Conservation (phyloP, 148 eudicot genomes). For the Amaranthus palmeri region DNA sequence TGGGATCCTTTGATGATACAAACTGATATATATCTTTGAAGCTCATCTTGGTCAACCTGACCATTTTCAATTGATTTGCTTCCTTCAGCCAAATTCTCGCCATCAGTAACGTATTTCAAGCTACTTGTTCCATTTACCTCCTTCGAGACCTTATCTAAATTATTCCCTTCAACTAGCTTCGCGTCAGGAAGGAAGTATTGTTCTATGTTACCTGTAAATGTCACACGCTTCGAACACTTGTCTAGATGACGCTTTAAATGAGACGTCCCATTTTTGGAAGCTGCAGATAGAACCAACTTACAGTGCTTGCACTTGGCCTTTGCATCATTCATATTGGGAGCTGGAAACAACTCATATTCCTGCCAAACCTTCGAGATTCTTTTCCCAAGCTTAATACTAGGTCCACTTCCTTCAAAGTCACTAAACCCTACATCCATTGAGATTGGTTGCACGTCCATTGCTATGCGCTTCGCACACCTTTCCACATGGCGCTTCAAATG, state of each 20-base stretch:
- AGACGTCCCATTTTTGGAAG: conserved; percentile 49
- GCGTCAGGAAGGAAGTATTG: conserved; percentile 16
- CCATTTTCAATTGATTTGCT: conserved; percentile 14
- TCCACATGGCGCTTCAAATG: conserved; percentile 48
- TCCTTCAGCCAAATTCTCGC: conserved; percentile 29
- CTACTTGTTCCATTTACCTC: conserved; percentile 9
- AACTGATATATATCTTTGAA: conserved; percentile 30
- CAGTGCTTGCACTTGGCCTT: conserved; percentile 52
- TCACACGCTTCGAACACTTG: conserved; percentile 37
- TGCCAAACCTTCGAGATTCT: conserved; percentile 44
- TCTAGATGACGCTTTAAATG: conserved; percentile 49
- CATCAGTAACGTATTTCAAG: not conserved
- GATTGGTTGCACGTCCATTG: conserved; percentile 36
- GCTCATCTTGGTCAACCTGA: conserved; percentile 32
- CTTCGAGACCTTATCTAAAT: conserved; percentile 17
- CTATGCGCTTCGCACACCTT: conserved; percentile 39
- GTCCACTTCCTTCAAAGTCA: conserved; percentile 29
- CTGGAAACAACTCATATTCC: conserved; percentile 40
- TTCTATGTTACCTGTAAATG: conserved; percentile 17
- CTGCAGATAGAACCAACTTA: conserved; percentile 36
- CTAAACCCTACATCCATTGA: conserved; percentile 27
- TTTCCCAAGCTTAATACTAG: conserved; percentile 25
- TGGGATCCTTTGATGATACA: conserved; percentile 39
- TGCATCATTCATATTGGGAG: conserved; percentile 37
- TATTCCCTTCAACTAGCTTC: conserved; percentile 14